Percentiles rank a stretch among this genome's conserved stretches.
phyloP scores from a whole-genome alignment of 495 filamentous ascomycete species.

The Cercophora scortea region DNA sequence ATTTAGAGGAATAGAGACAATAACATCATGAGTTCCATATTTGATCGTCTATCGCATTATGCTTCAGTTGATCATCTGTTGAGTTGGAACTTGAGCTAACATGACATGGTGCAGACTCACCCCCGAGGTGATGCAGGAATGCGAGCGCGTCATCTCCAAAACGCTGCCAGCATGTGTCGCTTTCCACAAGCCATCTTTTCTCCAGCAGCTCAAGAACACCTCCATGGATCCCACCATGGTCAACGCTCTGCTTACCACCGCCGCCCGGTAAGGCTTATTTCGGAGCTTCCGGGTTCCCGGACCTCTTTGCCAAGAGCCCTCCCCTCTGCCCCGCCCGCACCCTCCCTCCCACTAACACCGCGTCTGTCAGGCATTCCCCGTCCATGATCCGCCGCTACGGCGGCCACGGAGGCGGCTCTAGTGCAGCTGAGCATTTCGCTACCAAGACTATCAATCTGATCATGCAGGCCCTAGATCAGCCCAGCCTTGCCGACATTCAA shows the following conservation, averaged over 20 bases:
- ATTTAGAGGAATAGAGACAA: no score
- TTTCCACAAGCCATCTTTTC: conserved; percentile 45
- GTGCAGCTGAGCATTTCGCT: conserved; percentile 41
- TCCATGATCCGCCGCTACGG: conserved; percentile 43
- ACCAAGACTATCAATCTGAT: conserved; percentile 38
- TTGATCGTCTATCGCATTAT: no score
- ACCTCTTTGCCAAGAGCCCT: no score
- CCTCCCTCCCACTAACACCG: conserved; percentile 1
- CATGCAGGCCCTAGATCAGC: conserved; percentile 38
- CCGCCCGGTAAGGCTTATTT: conserved; percentile 33
- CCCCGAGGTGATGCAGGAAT: conserved; percentile 40
- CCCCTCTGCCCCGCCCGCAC: background rate
- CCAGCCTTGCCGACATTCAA: conserved; percentile 44
- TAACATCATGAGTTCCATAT: no score
- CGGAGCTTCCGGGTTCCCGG: background rate
- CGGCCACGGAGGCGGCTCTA: conserved; percentile 32
- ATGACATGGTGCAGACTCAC: conserved; percentile 26
- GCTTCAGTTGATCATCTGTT: no score
- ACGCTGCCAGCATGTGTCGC: conserved; percentile 44
- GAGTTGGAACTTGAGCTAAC: no score
- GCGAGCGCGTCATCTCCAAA: conserved; percentile 42
- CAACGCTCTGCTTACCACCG: conserved; percentile 40
- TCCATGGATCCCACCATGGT: conserved; percentile 39
- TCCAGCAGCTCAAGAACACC: conserved; percentile 41
- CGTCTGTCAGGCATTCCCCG: conserved; percentile 31